Evolutionary conservation across 2,329 filamentous ascomycete species (phyloP).

Genomic region (Penicillium sp.): DNA sequence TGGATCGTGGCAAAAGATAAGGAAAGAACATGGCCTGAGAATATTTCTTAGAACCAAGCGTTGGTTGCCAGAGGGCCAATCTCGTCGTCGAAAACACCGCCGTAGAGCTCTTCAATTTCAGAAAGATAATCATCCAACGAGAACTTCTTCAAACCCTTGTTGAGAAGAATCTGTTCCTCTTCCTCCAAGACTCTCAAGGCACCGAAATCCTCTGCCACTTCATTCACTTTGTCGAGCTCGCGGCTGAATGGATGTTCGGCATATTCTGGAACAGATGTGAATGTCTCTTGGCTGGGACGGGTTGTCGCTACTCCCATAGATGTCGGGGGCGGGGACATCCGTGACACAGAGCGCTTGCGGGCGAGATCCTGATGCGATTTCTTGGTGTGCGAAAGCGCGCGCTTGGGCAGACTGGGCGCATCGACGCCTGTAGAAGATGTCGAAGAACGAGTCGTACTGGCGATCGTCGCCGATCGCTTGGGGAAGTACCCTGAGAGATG

Average conservation of each 20-base stretch:
- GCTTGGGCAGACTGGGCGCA: constrained; percentile 68
- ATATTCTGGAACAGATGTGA: constrained; percentile 30
- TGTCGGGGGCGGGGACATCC: constrained; percentile 41
- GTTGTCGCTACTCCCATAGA: constrained; percentile 26
- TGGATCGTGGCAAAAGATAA: constrained; percentile 1
- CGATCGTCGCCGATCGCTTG: constrained; percentile 65
- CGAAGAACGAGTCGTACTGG: constrained; percentile 49
- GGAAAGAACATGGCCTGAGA: background rate
- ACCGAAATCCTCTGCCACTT: constrained; percentile 85
- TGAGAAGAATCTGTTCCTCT: constrained; percentile 66
- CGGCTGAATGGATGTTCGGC: constrained; percentile 73
- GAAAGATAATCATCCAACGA: constrained; percentile 76
- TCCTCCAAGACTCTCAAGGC: constrained; percentile 63
- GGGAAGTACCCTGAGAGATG: constrained; percentile 60
- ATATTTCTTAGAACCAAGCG: constrained; percentile 36
- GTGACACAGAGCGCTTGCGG: constrained; percentile 62
- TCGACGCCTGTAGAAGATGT: constrained; percentile 45
- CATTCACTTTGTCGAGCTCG: constrained; percentile 87
- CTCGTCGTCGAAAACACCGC: constrained; percentile 55
- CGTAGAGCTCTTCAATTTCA: constrained; percentile 70
- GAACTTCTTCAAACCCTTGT: constrained; percentile 68
- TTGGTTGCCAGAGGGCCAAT: constrained; percentile 30
- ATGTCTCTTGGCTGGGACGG: constrained; percentile 30
- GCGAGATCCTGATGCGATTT: constrained; percentile 73
- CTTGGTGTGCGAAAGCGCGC: constrained; percentile 85